Percentiles rank a stretch among this genome's conserved stretches.
Conservation (phyloP, 352 stramenopile genomes). For the Pythium scleroteichum region DNA sequence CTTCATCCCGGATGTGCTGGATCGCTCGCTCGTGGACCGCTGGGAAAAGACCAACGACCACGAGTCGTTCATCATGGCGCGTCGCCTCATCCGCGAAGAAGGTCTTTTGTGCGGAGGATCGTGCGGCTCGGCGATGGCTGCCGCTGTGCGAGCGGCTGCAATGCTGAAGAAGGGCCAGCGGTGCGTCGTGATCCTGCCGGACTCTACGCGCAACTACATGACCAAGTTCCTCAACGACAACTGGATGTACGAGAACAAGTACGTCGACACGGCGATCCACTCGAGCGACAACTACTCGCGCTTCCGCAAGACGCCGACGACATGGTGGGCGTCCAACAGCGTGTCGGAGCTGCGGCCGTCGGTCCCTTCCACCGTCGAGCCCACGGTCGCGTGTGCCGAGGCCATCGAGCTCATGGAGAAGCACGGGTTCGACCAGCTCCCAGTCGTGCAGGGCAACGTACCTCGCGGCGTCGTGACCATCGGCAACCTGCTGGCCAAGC, state of each 20-base stretch:
- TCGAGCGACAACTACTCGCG: conserved; percentile 69
- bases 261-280: conserved; percentile 66
- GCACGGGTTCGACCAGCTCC: conserved; percentile 86
- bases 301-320: conserved; percentile 66
- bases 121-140: conserved; percentile 86
- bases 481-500: conserved; percentile 92
- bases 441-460: conserved; percentile 69
- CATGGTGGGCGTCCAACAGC: conserved; percentile 92
- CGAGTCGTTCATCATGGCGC: conserved; percentile 94
- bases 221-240: conserved; percentile 95
- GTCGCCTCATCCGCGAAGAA: conserved; percentile 94
- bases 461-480: conserved; percentile 95
- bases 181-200: conserved; percentile 93
- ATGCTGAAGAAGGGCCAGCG: conserved; percentile 85
- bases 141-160: conserved; percentile 79
- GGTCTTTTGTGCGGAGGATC: conserved; percentile 94
- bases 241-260: conserved; percentile 90
- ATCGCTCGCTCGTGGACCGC: conserved; percentile 89
- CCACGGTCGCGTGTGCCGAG: conserved; percentile 85
- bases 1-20: conserved; percentile 94
- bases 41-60: conserved; percentile 96
- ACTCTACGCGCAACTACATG: conserved; percentile 98
- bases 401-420: conserved; percentile 92
- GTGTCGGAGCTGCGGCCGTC: conserved; percentile 75
- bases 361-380: conserved; percentile 86